Base-by-base conservation (phyloP, 1,284 basidiomycete species). In the Ganoderma sinense region DNA sequence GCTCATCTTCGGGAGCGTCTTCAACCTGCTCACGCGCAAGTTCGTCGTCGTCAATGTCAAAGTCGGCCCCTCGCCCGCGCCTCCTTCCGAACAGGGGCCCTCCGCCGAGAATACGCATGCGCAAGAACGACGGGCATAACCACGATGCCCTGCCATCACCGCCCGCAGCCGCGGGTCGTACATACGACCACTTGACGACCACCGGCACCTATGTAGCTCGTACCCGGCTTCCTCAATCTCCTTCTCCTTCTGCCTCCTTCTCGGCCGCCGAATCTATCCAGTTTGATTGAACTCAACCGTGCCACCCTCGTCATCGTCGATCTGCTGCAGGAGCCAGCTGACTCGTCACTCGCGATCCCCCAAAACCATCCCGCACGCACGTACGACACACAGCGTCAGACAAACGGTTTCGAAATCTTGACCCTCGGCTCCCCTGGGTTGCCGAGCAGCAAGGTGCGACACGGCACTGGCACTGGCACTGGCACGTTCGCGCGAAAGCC, bases 1-100 rank as follows among this genome's bases (percentile, higher is more conserved):
- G 43, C 89, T 99, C 71, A 93, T 97, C 72, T 99, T 99, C 80
- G 97, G 97, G 53, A 94, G 90, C 74, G 83, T 97, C 60, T 95
- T 98, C 82, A 99, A 99, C 77, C 80, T 92, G 60, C 82, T 98
- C 77, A 94, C 95, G 56, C 85, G 97, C 71, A 88, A 88, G 75
- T 95, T 93, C 87, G 88, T 91, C 39, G 81, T 92, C 71, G 84
- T 86, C 61, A 70, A 79, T 71, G 84, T 86, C 61, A 70, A 79
- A 41, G 64, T 77, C 59, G 74, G 67, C 41, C 56, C 73, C 41
- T 26, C 61, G 43, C 58, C 41, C n/a, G 51, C 41, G 36, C 39
- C 59, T 41, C 23, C 39, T 6, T 8, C 59, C 14, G 20, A 18
- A 61, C 23, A 23, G 39, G 39, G 14, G 1, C 58, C 33, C 29